A percentile compares a stretch with the other conserved stretches of the same genome.
These are phyloP conservation scores for Rutstroemia sp. DNA, from an alignment of 2,329 filamentous ascomycete genomes.

Conservation along the genomic window DNA sequence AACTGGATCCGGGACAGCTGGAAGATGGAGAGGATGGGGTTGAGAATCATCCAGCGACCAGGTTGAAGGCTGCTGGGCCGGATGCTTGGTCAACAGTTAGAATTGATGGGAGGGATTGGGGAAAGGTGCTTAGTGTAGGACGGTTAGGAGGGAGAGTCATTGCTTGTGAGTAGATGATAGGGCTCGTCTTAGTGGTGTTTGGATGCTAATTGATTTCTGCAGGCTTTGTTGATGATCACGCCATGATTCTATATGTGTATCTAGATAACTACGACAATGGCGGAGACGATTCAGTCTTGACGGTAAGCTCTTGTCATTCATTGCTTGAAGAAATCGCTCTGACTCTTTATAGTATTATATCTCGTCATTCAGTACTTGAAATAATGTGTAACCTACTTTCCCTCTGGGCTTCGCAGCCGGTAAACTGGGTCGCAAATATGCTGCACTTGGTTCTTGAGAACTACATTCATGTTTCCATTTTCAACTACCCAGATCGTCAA, in stretches of 20 bases:
- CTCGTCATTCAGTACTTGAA: background rate
- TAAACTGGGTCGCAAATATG: too few relatives aligned
- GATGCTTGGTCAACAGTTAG: conserved; percentile 82
- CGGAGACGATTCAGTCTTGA: conserved; percentile 66
- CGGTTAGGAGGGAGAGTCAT: conserved; percentile 85
- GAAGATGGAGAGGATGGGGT: conserved; percentile 56
- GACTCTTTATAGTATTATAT: background rate
- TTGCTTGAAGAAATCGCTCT: background rate
- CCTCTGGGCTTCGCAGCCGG: background rate
- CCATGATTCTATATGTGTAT: conserved; percentile 77
- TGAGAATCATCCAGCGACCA: conserved; percentile 73
- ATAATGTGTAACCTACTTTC: too few relatives aligned
- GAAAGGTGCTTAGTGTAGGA: conserved; percentile 85
- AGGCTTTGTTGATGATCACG: conserved; percentile 71
- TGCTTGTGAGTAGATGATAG: conserved; percentile 55
- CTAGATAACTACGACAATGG: conserved; percentile 63
- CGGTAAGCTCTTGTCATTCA: conserved; percentile 43
- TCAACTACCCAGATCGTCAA: too few relatives aligned
- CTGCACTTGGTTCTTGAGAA: too few relatives aligned
- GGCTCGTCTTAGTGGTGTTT: background rate
- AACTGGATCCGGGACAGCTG: conserved; percentile 72
- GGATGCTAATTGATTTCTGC: conserved; percentile 15
- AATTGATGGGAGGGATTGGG: conserved; percentile 93
- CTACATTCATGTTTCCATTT: too few relatives aligned
- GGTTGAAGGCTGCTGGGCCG: conserved; percentile 68